Percentiles rank a stretch among this genome's conserved stretches.
phyloP scores from a whole-genome alignment of 495 filamentous ascomycete species.

The Haplographium delicatum region DNA sequence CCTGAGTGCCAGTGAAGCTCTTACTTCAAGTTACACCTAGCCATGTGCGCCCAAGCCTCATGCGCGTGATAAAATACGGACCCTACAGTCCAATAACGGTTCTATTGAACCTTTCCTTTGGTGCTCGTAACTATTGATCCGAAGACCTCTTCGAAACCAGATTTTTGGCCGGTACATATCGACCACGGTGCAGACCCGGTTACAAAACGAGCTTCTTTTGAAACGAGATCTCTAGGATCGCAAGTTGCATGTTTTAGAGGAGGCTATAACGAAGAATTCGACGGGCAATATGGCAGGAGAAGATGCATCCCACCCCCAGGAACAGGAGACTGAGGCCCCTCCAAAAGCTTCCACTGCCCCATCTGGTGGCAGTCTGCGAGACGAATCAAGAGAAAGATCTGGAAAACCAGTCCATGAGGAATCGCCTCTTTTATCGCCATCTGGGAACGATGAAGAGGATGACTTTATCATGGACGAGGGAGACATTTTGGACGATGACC shows the following conservation, averaged over 20 bases:
- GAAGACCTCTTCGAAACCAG: too few species aligned
- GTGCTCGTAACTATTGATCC: too few species aligned
- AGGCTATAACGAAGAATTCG: not conserved
- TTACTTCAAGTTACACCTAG: not conserved
- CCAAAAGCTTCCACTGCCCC: not conserved
- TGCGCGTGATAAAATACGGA: not conserved
- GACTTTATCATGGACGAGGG: slow-evolving; percentile 32
- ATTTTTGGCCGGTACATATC: too few species aligned
- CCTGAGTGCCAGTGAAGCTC: slow-evolving; percentile 5
- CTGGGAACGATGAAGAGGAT: slow-evolving; percentile 35
- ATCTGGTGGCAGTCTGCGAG: not conserved
- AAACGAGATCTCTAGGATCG: too few species aligned
- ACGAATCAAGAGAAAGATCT: not conserved
- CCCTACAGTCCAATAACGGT: too few species aligned
- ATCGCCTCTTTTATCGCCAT: slow-evolving; percentile 52
- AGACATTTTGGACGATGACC: slow-evolving; percentile 29
- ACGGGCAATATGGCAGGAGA: not conserved
- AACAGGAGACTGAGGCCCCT: not conserved
- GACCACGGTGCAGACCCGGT: too few species aligned
- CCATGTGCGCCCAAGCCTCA: slow-evolving; percentile 1
- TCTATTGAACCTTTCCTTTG: too few species aligned
- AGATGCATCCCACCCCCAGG: not conserved
- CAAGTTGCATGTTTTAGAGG: too few species aligned
- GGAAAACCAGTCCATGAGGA: slow-evolving; percentile 38
- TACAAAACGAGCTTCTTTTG: too few species aligned